A percentile compares a stretch with the other conserved stretches of the same genome.
Conservation (phyloP, 345 rosid species). For the Pistacia integerrima region DNA sequence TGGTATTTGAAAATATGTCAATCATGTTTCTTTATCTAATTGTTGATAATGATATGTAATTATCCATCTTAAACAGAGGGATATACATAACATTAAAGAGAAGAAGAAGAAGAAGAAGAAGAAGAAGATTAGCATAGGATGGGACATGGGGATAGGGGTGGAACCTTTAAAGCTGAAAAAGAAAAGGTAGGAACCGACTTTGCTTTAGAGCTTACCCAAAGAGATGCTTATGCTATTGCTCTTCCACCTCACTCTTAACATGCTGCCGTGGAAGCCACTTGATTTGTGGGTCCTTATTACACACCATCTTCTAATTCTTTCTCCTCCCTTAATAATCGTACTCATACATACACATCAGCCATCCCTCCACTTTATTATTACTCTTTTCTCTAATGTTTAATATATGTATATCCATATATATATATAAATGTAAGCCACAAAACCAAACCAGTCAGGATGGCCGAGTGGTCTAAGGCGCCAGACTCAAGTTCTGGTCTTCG, state of each 20-base stretch:
- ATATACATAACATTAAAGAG: too few species aligned
- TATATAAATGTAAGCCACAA: too few species aligned
- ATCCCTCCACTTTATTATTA: too few species aligned
- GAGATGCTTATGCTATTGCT: conserved; percentile 16
- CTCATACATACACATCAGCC: too few species aligned
- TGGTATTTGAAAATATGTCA: too few species aligned
- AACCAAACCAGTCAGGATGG: conserved; percentile 45
- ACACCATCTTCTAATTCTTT: background rate
- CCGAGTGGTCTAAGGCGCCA: conserved; percentile 93
- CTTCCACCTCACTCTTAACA: conserved; percentile 26
- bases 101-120: too few species aligned
- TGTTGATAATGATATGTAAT: too few species aligned
- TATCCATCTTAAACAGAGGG: too few species aligned
- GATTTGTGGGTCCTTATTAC: conserved; percentile 13
- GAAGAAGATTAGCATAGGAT: background rate
- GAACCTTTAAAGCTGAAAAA: conserved; percentile 19
- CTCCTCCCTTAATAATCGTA: too few species aligned
- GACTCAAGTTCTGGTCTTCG: conserved; percentile 79
- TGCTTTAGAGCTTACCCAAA: conserved; percentile 25
- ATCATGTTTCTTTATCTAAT: too few species aligned
- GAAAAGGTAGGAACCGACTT: conserved; percentile 18
- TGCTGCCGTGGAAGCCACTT: conserved; percentile 33
- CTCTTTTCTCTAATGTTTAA: too few species aligned
- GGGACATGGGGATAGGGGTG: background rate
- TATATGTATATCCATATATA: too few species aligned